Base-by-base conservation (phyloP, 345 rosid species). In the Garcia nutans region DNA sequence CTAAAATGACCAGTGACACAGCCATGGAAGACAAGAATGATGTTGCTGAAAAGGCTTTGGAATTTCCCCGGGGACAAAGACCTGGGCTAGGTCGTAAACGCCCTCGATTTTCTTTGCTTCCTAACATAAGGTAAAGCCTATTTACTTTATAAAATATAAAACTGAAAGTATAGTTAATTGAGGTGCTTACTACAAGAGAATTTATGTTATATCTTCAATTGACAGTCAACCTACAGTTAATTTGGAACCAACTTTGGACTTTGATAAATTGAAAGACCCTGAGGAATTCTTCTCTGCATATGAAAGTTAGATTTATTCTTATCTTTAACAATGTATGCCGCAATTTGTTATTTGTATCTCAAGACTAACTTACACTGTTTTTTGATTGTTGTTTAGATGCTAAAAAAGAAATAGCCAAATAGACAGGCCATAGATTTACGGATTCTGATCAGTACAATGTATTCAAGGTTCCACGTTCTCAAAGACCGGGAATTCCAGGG, bases 401-500 rank as follows among this genome's bases (percentile, higher is more conserved):
- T 47, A 84, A 75, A 74, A 85, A 79, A 72, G 99, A 95, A 81
- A 83, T 92, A 82, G 82, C 88, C 76, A 95, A 81, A 80, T 96
- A 87, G 85, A 88, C 86, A 16, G 97, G 96, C 22, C 54, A 42
- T 58, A 50, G 61, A 78, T 81, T 68, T 22, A 54, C 58, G 59
- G 90, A 85, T 63, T 76, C 73, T 52, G 76, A 83, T 83, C 86
- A 84, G 72, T 56, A 81, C 54, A 78, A 63, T 58, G 75, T 63
- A n/a, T 62, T 86, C 62, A 65, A 71, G 72, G 80, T 74, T 52
- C 65, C 77, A 67, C 87, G 89, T 64, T 87, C 87, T 49, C 89
- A 89, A 70, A 87, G 98, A 52, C 91, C 89, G 8, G 99, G 92
- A 73, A 45, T 88, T 68, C 85, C 77, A 62, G 86, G 97, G 99